phyloP scores from a whole-genome alignment of 768 basidiomycete species.

The Mrakia frigida region DNA sequence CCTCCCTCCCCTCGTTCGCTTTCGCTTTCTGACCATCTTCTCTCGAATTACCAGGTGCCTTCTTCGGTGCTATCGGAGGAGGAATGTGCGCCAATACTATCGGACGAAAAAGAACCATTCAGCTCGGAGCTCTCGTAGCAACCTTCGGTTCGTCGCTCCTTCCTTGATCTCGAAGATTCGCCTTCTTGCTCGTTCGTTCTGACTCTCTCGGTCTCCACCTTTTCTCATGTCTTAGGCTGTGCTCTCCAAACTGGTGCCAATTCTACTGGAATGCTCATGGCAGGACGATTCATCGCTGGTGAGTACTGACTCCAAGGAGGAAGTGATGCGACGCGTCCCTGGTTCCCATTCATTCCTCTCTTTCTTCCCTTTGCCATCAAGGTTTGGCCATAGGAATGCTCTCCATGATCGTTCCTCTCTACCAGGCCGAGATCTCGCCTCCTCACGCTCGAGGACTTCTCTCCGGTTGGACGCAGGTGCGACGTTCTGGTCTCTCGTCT shows the following conservation, averaged over 20 bases:
- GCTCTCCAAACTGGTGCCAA: slow-evolving; percentile 7
- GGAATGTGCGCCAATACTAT: not conserved
- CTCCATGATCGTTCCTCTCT: slow-evolving; percentile 16
- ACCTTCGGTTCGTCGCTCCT: too few relatives aligned
- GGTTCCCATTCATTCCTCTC: not conserved
- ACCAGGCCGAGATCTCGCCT: slow-evolving; percentile 11
- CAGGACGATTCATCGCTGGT: slow-evolving; percentile 5
- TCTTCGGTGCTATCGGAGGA: not conserved
- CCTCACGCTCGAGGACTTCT: slow-evolving; percentile 12
- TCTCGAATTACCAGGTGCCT: too few relatives aligned
- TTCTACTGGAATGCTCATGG: slow-evolving; percentile 4
- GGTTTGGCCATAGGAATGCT: slow-evolving; percentile 10
- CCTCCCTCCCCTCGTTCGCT: not conserved
- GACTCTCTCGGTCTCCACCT: too few relatives aligned
- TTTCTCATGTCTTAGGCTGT: not conserved
- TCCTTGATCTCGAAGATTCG: too few relatives aligned
- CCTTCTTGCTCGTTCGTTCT: too few relatives aligned
- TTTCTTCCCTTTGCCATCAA: not conserved
- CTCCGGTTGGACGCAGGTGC: not conserved
- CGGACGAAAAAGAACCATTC: slow-evolving; percentile 12
- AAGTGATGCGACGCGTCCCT: too few relatives aligned
- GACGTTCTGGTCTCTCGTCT: too few relatives aligned
- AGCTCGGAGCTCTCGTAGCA: not conserved
- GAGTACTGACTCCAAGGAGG: too few relatives aligned
- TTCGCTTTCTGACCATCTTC: not conserved